Conservation (phyloP, 345 rosid species). For the Trapa bicornis region DNA sequence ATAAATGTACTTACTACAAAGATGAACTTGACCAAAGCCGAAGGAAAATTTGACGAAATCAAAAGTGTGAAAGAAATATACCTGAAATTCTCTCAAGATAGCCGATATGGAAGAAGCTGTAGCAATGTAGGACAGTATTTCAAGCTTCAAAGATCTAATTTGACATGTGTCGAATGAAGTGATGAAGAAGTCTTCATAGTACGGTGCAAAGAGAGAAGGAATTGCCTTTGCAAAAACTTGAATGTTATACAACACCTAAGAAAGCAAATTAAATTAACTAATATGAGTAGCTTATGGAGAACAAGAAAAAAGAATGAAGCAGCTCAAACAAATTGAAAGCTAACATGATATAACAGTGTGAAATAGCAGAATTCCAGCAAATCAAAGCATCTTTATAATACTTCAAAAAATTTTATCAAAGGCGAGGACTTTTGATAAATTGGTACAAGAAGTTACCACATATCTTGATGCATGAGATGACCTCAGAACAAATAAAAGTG, state of each 20-base stretch:
- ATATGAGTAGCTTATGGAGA: constrained; percentile 1
- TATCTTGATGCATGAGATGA: constrained; percentile 80
- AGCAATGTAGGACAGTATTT: constrained; percentile 70
- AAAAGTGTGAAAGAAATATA: constrained; percentile 14
- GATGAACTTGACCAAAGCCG: not conserved
- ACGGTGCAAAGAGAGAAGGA: constrained; percentile 71
- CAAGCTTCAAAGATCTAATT: constrained; percentile 80
- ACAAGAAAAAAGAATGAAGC: not conserved
- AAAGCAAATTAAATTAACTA: constrained; percentile 6
- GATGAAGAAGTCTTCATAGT: constrained; percentile 69
- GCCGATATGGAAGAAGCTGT: constrained; percentile 56
- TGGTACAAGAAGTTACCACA: constrained; percentile 45
- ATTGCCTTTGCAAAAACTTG: constrained; percentile 71
- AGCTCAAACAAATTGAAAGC: not conserved
- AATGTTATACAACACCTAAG: constrained; percentile 77
- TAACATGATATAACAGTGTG: not conserved
- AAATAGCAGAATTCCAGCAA: not conserved
- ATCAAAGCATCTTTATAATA: not conserved
- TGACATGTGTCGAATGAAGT: constrained; percentile 66
- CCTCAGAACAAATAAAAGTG: constrained; percentile 74
- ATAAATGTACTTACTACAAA: not conserved
- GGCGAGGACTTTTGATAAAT: not conserved
- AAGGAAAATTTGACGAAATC: constrained; percentile 3
- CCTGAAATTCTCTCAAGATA: constrained; percentile 85
- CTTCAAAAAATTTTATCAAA: not conserved